Evolutionary conservation across 2,329 filamentous ascomycete genomes (phyloP).

Genomic region (Diplodia corticola): DNA sequence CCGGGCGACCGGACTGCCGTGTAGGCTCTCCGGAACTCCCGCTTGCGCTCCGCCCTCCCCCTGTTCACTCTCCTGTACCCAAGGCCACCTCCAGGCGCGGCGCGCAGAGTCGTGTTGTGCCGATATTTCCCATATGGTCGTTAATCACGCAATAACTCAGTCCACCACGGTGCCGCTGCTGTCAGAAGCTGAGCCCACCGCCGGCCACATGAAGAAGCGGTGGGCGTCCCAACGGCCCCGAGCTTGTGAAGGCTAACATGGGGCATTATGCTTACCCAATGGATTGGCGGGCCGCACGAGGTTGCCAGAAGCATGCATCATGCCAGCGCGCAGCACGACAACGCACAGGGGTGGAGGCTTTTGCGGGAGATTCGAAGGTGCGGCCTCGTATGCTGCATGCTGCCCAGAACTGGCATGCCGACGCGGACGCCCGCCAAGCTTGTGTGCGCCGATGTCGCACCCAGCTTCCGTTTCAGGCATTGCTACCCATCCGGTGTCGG

Average conservation of each 20-base stretch:
- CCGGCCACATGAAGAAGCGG: neutral
- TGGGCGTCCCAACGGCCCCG: slow-evolving; percentile 12
- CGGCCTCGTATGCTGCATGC: neutral
- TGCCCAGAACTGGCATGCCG: neutral
- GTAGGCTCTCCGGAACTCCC: neutral
- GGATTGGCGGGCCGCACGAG: neutral
- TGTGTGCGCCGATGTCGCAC: slow-evolving; percentile 16
- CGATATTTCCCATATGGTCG: neutral
- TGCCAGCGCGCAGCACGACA: neutral
- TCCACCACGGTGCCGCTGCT: neutral
- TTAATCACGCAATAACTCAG: slow-evolving; percentile 10
- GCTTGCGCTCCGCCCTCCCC: neutral
- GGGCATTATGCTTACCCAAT: neutral
- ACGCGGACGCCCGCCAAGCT: too few species aligned
- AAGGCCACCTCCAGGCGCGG: neutral
- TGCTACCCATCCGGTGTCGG: slow-evolving; percentile 9
- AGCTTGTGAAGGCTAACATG: neutral
- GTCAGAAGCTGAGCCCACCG: neutral
- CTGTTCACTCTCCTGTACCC: neutral
- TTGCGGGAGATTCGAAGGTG: too few species aligned
- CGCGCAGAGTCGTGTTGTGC: neutral
- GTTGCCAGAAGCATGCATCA: slow-evolving; percentile 7
- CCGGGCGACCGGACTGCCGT: neutral
- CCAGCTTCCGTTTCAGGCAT: neutral
- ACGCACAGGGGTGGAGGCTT: neutral